Conservation (phyloP, 1,284 basidiomycete species). For the Pholiota adiposa region DNA sequence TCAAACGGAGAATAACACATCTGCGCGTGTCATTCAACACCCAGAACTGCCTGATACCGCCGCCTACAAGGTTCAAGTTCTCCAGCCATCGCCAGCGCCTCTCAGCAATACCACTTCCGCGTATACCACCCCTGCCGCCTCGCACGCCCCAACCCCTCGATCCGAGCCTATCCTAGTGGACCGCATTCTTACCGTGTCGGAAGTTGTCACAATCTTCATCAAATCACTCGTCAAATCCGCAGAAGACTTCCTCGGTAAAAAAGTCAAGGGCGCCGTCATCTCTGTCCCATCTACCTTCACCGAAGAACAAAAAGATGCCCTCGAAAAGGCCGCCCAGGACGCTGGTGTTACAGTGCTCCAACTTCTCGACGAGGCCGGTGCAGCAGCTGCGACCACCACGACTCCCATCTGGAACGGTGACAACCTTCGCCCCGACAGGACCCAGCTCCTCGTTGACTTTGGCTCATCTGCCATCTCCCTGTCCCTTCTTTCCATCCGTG, state of each 20-base stretch:
- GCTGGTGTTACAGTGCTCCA: conserved; percentile 87
- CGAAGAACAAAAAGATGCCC: conserved; percentile 69
- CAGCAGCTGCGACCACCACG: conserved; percentile 67
- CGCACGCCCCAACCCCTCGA: conserved; percentile 73
- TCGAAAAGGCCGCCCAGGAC: conserved; percentile 76
- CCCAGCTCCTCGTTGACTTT: conserved; percentile 74
- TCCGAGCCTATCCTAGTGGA: conserved; percentile 79
- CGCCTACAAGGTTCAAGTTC: conserved; percentile 86
- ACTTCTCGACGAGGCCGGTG: conserved; percentile 85
- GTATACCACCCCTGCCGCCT: conserved; percentile 68
- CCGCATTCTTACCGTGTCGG: conserved; percentile 82
- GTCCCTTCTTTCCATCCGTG: conserved; percentile 66
- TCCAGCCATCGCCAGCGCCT: conserved; percentile 70
- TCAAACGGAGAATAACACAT: conserved; percentile 54
- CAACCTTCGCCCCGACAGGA: conserved; percentile 57
- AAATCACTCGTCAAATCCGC: conserved; percentile 86
- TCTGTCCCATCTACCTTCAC: conserved; percentile 82
- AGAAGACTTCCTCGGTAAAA: conserved; percentile 90
- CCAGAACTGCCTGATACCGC: conserved; percentile 75
- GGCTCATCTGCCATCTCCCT: conserved; percentile 69
- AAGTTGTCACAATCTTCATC: conserved; percentile 89
- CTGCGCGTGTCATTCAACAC: conserved; percentile 76
- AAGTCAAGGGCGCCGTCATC: conserved; percentile 84
- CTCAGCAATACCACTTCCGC: conserved; percentile 41
- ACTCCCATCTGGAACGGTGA: conserved; percentile 43